These are phyloP conservation scores for Anastatica hierochuntica DNA, from an alignment of 345 rosid genomes.

Conservation along the genomic window DNA sequence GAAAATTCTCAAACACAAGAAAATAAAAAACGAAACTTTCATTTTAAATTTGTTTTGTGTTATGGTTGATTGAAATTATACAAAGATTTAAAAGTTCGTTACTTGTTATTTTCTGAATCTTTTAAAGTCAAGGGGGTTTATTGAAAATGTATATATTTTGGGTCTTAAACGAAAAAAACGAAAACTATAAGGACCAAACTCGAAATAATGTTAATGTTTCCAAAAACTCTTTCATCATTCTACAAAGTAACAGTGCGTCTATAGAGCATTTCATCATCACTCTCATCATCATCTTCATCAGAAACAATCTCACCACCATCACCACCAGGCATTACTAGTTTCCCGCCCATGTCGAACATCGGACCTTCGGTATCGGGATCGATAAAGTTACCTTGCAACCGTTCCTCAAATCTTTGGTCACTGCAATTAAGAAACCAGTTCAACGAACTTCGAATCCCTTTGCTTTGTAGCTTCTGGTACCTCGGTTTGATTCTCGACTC, in stretches of 20 bases:
- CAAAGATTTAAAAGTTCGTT: not conserved
- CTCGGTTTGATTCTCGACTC: conserved; percentile 93
- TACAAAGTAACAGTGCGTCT: conserved; percentile 45
- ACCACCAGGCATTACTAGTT: conserved; percentile 50
- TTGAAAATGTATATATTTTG: not conserved
- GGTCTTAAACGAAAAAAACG: not conserved
- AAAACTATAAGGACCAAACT: conserved; percentile 9
- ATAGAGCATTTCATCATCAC: conserved; percentile 60
- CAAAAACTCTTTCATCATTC: not conserved
- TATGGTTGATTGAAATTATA: not conserved
- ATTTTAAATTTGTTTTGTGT: not conserved
- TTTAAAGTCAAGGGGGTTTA: not conserved
- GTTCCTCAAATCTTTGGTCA: conserved; percentile 85
- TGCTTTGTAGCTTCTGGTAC: conserved; percentile 57
- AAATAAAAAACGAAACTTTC: not conserved
- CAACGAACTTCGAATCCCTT: conserved; percentile 64
- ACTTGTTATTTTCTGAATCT: too few relatives aligned
- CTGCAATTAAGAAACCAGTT: conserved; percentile 92
- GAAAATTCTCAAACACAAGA: not conserved
- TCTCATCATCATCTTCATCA: conserved; percentile 61
- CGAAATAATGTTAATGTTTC: not conserved
- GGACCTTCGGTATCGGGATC: conserved; percentile 67
- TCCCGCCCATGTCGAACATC: conserved; percentile 68
- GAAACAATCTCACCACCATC: conserved; percentile 52
- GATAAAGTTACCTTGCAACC: conserved; percentile 58